Evolutionary conservation across 306 rosid genomes (phyloP).

Genomic region (Corylus avellana): DNA sequence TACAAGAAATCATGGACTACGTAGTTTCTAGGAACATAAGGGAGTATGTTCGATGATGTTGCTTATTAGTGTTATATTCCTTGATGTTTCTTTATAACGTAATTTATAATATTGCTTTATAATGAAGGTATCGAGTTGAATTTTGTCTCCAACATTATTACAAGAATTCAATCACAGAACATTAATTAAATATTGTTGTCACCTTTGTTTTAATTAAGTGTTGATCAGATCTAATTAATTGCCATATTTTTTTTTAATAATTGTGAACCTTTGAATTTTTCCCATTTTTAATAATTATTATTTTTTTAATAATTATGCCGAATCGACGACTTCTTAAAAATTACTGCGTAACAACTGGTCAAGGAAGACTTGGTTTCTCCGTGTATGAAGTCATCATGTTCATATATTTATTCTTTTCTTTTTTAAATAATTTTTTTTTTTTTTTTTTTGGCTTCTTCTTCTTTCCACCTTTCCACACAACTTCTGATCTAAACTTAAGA

Average conservation of each 20-base stretch:
- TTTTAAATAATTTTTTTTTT: too few relatives aligned
- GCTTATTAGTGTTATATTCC: neutral
- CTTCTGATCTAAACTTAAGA: neutral
- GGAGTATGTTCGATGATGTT: neutral
- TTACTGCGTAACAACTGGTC: neutral
- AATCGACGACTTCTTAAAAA: neutral
- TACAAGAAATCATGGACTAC: too few relatives aligned
- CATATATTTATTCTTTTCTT: neutral
- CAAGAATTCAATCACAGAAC: too few relatives aligned
- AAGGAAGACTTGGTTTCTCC: neutral
- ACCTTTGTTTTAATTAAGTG: neutral
- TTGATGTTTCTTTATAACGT: neutral
- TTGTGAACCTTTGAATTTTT: neutral
- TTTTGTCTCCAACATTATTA: neutral
- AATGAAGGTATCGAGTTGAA: neutral
- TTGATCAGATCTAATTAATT: too few relatives aligned
- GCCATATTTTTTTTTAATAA: neutral
- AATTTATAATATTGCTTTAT: neutral
- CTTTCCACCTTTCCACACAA: neutral
- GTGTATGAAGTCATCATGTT: neutral
- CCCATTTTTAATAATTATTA: neutral
- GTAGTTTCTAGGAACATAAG: neutral
- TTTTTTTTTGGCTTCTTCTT: neutral
- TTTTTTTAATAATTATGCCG: neutral
- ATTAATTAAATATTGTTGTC: too few relatives aligned